phyloP scores from a whole-genome alignment of 1,284 basidiomycete genomes.

The Phenoliferia sp. region DNA sequence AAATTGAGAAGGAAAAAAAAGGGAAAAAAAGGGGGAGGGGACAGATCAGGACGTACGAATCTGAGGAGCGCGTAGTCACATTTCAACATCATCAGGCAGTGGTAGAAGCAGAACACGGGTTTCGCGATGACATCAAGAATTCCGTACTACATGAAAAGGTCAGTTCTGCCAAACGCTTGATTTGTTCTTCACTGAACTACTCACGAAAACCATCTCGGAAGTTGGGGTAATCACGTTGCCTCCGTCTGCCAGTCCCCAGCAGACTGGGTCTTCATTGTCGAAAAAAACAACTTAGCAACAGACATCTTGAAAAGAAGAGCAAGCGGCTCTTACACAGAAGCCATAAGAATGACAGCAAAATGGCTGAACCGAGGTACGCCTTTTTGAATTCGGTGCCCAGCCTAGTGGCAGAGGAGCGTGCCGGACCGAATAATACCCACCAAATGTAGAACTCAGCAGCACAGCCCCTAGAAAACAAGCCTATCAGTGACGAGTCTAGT shows the following conservation, averaged over 20 bases:
- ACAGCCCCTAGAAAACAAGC: conserved; percentile 49
- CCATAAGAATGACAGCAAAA: not conserved
- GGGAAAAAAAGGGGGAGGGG: no score
- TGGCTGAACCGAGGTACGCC: conserved; percentile 23
- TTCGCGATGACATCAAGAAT: conserved; percentile 57
- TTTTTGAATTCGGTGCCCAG: conserved; percentile 44
- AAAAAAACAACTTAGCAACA: conserved; percentile 52
- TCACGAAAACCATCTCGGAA: not conserved
- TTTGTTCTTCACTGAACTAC: not conserved
- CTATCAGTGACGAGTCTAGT: no score
- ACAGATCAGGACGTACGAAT: no score
- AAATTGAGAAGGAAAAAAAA: no score
- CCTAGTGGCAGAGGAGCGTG: conserved; percentile 42
- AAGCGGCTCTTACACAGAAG: not conserved
- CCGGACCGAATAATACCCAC: conserved; percentile 44
- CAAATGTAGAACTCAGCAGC: conserved; percentile 52
- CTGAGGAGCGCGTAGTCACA: not conserved
- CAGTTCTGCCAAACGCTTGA: conserved; percentile 8
- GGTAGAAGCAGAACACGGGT: conserved; percentile 47
- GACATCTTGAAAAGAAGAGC: conserved; percentile 41
- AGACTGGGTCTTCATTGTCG: conserved; percentile 51
- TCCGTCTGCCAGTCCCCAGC: conserved; percentile 49
- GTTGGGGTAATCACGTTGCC: conserved; percentile 48
- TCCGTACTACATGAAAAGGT: conserved; percentile 54
- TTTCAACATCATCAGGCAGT: not conserved